A percentile compares a stretch with the other conserved stretches of the same genome.
Conservation (phyloP, 805 yeast genomes). For the Suhomyces pyralidae region DNA sequence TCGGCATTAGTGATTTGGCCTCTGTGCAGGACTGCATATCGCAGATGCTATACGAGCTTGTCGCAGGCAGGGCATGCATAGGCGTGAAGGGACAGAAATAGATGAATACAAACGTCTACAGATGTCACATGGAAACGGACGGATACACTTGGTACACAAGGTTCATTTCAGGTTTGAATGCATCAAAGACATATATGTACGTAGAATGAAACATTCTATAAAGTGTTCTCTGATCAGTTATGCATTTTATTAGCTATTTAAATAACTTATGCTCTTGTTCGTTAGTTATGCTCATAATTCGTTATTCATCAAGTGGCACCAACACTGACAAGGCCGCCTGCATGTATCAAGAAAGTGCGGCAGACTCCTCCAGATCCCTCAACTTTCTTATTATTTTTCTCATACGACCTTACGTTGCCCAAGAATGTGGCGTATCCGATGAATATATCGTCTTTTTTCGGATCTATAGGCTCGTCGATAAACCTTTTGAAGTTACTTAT, state of each 20-base stretch:
- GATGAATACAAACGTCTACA: not conserved
- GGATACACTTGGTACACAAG: too few species aligned
- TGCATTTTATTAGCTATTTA: not conserved
- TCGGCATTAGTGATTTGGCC: not conserved
- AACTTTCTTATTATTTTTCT: not conserved
- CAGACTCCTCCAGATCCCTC: constrained; percentile 11
- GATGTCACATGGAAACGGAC: not conserved
- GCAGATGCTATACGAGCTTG: not conserved
- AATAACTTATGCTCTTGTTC: not conserved
- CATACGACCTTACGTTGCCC: constrained; percentile 1
- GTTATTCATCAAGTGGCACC: not conserved
- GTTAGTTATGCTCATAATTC: not conserved
- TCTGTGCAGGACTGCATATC: not conserved
- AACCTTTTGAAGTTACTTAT: constrained; percentile 7
- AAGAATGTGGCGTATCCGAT: constrained; percentile 4
- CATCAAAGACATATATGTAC: too few species aligned
- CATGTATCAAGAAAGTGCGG: constrained; percentile 24
- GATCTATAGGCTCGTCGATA: not conserved
- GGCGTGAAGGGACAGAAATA: not conserved
- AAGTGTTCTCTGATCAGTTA: too few species aligned
- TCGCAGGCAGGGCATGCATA: not conserved
- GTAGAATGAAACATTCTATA: too few species aligned
- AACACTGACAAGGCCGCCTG: constrained; percentile 28
- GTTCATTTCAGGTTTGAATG: too few species aligned
- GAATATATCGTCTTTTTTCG: constrained; percentile 5